Percentiles rank a stretch among this genome's conserved stretches.
Conservation (phyloP, 2,329 filamentous ascomycete species). For the Fusarium fujikuroi region DNA sequence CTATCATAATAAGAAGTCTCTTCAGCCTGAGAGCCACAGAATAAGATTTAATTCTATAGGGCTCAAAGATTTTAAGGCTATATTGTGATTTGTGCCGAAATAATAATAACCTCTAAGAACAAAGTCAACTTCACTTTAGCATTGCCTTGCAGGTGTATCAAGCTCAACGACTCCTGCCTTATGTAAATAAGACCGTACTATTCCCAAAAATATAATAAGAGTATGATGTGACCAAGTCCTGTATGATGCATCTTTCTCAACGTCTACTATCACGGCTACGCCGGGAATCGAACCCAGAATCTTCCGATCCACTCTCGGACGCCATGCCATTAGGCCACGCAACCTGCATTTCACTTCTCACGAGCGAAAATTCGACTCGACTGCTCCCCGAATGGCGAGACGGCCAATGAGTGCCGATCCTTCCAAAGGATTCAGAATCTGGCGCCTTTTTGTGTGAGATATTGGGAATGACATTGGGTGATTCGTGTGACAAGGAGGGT, state of each 20-base stretch:
- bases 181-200: too few species aligned
- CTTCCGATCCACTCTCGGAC: constrained; percentile 7
- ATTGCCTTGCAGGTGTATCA: background rate
- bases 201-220: too few species aligned
- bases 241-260: too few species aligned
- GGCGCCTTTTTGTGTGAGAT: background rate
- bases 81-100: background rate
- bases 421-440: background rate
- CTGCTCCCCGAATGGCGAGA: background rate
- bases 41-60: accelerated
- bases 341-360: background rate
- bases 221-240: too few species aligned
- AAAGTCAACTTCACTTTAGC: background rate
- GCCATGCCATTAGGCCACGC: background rate
- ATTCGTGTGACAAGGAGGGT: background rate
- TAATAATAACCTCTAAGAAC: background rate
- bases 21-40: background rate
- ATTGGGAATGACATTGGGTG: background rate
- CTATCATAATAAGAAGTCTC: background rate
- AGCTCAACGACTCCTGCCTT: too few species aligned
- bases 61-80: background rate
- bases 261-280: background rate
- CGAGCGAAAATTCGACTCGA: background rate
- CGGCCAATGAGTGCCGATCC: background rate
- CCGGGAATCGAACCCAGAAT: background rate